These are phyloP conservation scores for Rhazya stricta DNA, from an alignment of 257 asterid genomes.

Conservation along the genomic window DNA sequence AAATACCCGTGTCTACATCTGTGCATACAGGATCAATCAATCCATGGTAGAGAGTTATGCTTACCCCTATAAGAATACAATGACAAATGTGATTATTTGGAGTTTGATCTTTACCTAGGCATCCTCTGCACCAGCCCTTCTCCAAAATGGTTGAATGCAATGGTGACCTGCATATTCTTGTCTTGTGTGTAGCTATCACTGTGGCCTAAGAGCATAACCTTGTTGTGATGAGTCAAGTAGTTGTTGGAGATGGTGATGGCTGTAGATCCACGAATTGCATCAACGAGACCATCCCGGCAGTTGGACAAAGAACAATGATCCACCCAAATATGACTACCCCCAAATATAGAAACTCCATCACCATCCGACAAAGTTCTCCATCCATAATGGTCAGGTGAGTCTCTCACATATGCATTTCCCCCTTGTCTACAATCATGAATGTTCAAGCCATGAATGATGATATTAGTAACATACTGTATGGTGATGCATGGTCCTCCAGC, in stretches of 20 bases:
- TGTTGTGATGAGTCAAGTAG: slow-evolving; percentile 68
- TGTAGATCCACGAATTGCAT: slow-evolving; percentile 82
- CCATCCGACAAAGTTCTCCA: slow-evolving; percentile 74
- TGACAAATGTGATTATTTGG: background rate
- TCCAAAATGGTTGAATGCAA: slow-evolving; percentile 88
- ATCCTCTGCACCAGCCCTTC: slow-evolving; percentile 90
- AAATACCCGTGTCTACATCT: slow-evolving; percentile 92
- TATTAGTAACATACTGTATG: slow-evolving; percentile 60
- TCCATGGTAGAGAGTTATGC: background rate
- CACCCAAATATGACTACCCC: slow-evolving; percentile 82
- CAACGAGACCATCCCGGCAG: slow-evolving; percentile 66
- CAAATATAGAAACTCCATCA: slow-evolving; percentile 75
- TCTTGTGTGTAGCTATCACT: slow-evolving; percentile 53
- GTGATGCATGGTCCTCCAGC: slow-evolving; percentile 87
- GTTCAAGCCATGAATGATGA: slow-evolving; percentile 72
- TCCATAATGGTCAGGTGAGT: slow-evolving; percentile 78
- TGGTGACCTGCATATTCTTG: slow-evolving; percentile 81
- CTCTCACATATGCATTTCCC: slow-evolving; percentile 79
- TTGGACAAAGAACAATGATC: slow-evolving; percentile 81
- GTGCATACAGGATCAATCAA: slow-evolving; percentile 11
- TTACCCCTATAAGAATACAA: background rate
- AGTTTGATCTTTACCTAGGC: slow-evolving; percentile 60
- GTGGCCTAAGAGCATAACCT: slow-evolving; percentile 85
- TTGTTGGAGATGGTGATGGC: slow-evolving; percentile 78
- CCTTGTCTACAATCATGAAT: slow-evolving; percentile 83